Conservation (phyloP, 2,329 filamentous ascomycete species). For the Didymella lethalis region DNA sequence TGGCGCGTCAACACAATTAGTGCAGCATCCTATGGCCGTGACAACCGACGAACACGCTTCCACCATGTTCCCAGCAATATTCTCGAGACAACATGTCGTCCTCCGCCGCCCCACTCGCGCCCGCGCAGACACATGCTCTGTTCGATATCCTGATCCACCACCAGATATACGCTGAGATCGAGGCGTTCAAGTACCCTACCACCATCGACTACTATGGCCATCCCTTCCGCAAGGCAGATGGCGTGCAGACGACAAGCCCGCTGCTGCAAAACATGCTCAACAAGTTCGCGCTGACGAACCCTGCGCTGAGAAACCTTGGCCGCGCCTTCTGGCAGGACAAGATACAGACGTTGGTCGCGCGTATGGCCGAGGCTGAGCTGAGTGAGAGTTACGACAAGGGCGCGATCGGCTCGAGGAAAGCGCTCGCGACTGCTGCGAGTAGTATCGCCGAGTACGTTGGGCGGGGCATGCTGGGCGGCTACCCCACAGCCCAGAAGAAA, state of each 20-base stretch:
- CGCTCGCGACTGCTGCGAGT: conserved; percentile 74
- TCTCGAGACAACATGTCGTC: conserved; percentile 13
- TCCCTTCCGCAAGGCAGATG: conserved; percentile 65
- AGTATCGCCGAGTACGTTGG: conserved; percentile 74
- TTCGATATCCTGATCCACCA: conserved; percentile 64
- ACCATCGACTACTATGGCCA: conserved; percentile 73
- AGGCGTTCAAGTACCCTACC: conserved; percentile 71
- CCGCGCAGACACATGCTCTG: conserved; percentile 59
- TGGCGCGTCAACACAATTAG: conserved; percentile 19
- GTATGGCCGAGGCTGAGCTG: conserved; percentile 70
- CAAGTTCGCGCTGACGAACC: conserved; percentile 70
- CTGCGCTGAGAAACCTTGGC: conserved; percentile 70
- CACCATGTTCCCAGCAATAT: conserved; percentile 10
- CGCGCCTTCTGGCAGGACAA: conserved; percentile 54
- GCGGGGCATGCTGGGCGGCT: conserved; percentile 71
- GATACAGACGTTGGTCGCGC: conserved; percentile 46
- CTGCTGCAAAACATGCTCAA: conserved; percentile 73
- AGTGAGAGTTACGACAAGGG: conserved; percentile 87
- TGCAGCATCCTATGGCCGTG: conserved; percentile 21
- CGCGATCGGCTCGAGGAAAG: conserved; percentile 75
- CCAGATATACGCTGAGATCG: conserved; percentile 70
- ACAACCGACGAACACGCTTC: conserved; percentile 16
- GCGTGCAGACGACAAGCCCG: conserved; percentile 64
- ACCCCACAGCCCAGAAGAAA: conserved; percentile 53
- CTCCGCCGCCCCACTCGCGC: conserved; percentile 44